phyloP scores from a whole-genome alignment of 441 rosid genomes.

The Erysimum cheiri region DNA sequence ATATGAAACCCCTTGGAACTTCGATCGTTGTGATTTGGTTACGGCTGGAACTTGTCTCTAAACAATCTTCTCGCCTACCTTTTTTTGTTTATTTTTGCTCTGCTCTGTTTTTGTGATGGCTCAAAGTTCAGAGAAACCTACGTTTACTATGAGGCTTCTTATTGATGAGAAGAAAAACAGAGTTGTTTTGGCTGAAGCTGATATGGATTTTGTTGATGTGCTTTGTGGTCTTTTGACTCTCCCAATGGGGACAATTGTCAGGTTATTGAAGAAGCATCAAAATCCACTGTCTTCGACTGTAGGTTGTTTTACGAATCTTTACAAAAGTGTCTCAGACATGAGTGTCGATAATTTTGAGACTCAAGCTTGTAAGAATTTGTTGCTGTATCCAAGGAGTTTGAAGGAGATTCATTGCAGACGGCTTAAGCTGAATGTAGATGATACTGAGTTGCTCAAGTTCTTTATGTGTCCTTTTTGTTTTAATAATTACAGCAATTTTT shows the following conservation, averaged over 20 bases:
- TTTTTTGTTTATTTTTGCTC: background rate
- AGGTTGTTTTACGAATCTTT: background rate
- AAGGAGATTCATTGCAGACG: conserved; percentile 19
- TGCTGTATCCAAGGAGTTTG: conserved; percentile 17
- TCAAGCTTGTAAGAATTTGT: background rate
- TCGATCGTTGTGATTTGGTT: background rate
- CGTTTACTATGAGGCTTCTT: background rate
- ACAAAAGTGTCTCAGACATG: background rate
- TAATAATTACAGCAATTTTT: conserved; percentile 3
- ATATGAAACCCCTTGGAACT: background rate
- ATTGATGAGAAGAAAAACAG: background rate
- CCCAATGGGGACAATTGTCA: background rate
- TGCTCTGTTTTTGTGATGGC: background rate
- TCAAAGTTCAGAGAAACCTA: background rate
- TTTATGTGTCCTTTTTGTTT: background rate
- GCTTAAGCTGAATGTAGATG: conserved; percentile 35
- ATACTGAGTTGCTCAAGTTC: conserved; percentile 12
- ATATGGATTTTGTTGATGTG: background rate
- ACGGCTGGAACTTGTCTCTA: background rate
- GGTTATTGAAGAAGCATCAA: background rate
- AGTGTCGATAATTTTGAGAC: background rate
- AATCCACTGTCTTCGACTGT: background rate
- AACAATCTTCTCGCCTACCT: background rate
- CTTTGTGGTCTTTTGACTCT: background rate
- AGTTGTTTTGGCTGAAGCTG: background rate